phyloP scores from a whole-genome alignment of 805 yeast genomes.

The Saccharomycopsis selenospora region DNA sequence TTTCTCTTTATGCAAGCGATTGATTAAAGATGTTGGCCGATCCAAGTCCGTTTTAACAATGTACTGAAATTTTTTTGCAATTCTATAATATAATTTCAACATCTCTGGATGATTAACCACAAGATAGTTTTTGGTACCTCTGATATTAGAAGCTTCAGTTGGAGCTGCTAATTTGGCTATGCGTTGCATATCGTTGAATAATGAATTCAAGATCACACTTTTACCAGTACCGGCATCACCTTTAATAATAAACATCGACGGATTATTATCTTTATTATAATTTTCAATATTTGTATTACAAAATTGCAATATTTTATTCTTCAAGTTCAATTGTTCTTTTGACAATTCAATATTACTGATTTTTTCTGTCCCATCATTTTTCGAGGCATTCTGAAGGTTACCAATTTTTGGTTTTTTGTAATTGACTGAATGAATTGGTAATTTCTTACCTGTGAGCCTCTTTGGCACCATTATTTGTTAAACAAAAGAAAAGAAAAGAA shows the following conservation, averaged over 20 bases:
- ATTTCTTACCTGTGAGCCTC: too few relatives aligned
- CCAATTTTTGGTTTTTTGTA: not conserved
- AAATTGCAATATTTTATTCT: slow-evolving; percentile 28
- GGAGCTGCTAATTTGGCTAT: slow-evolving; percentile 21
- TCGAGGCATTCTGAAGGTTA: not conserved
- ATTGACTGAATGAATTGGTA: too few relatives aligned
- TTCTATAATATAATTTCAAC: slow-evolving; percentile 37
- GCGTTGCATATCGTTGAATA: slow-evolving; percentile 37
- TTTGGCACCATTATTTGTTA: too few relatives aligned
- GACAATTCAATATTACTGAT: slow-evolving; percentile 25
- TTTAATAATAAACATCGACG: slow-evolving; percentile 36
- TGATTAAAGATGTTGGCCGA: slow-evolving; percentile 40
- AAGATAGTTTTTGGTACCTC: slow-evolving; percentile 31
- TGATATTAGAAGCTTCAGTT: slow-evolving; percentile 23
- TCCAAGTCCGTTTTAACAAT: slow-evolving; percentile 34
- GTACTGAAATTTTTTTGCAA: slow-evolving; percentile 32
- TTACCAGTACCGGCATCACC: slow-evolving; percentile 48
- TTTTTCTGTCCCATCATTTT: not conserved
- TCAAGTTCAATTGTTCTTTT: slow-evolving; percentile 32
- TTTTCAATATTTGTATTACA: slow-evolving; percentile 24
- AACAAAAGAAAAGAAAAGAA: too few relatives aligned
- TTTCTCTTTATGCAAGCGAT: slow-evolving; percentile 28
- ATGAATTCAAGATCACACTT: slow-evolving; percentile 35
- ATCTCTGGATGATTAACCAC: slow-evolving; percentile 44
- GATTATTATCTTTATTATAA: slow-evolving; percentile 19